Evolutionary conservation across 2,329 filamentous ascomycete species (phyloP), one percentile per base, ranked within the genome.

Genomic region (Juglanconis sp.): DNA sequence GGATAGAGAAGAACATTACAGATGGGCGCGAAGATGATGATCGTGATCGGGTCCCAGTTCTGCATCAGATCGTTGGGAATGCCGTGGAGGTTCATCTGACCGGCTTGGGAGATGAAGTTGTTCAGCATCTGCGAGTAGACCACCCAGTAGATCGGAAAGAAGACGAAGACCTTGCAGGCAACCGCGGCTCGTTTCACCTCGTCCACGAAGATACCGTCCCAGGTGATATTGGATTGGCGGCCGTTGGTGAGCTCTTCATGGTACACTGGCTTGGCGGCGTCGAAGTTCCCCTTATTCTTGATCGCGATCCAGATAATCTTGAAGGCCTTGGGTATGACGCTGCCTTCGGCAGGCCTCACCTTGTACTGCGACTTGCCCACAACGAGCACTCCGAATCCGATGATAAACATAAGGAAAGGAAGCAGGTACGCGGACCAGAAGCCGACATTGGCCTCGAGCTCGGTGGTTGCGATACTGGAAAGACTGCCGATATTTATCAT

Each of bases 401-500:
- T 71, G 59, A 82, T 74, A 74, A 91, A 90, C 73, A 88, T 82
- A 69, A 79, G 79, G 65, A 87, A 81, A 72, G 69, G 78, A 78
- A 81, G 72, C 72, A 76, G 76, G 64, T 75, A 91, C 2, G 86
- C 87, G 1, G 80, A 80, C 81, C 87, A 90, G 81, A 87, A 92
- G 4, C 85, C 86, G 60, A 86, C 73, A 66, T 87, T 81, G 60
- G 82, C 76, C 71, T 92, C 89, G 76, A 91, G 81, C 69, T 85
- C 87, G 1, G 85, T 85, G 0, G 86, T 91, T 6, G 83, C 86
- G 65, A 91, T 80, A 57, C 84, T 77, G 0, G 84, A 89, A 6
- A 92, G 77, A 1, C 86, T 84, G n/a, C 88, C 89, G 15, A 92
- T 66, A 72, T 92, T 91, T 69, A 91, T 90, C 73, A 85, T 82